Evolutionary conservation across 345 rosid genomes (phyloP).

Genomic region (Brassica juncea): DNA sequence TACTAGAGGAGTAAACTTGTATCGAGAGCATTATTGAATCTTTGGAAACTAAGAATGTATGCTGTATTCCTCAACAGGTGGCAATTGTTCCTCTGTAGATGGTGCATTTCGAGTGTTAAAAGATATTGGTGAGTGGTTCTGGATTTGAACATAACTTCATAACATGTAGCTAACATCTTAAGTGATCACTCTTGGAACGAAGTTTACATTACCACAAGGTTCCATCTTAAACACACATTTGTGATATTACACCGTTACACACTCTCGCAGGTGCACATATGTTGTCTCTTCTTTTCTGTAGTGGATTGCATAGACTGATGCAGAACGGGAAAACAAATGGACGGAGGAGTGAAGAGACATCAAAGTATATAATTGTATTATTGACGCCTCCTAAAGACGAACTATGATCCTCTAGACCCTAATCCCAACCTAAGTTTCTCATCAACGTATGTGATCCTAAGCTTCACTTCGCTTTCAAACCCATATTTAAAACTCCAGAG

Average conservation of each 20-base stretch:
- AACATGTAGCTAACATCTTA: background rate
- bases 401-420: slow-evolving; percentile 84
- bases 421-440: slow-evolving; percentile 80
- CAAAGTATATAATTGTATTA: background rate
- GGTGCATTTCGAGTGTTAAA: background rate
- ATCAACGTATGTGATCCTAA: slow-evolving; percentile 78
- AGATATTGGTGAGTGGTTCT: background rate
- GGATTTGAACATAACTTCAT: background rate
- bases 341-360: background rate
- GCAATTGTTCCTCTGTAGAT: slow-evolving; percentile 17
- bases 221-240: background rate
- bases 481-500: slow-evolving; percentile 66
- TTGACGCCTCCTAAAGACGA: slow-evolving; percentile 23
- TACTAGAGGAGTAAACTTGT: background rate
- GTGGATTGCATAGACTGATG: too few species aligned
- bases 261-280: slow-evolving; percentile 7
- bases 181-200: slow-evolving; percentile 11
- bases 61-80: slow-evolving; percentile 22
- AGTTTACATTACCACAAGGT: slow-evolving; percentile 23
- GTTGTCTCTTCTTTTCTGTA: slow-evolving; percentile 1
- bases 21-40: background rate
- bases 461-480: slow-evolving; percentile 79
- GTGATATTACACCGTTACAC: background rate
- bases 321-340: background rate
- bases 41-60: slow-evolving; percentile 5